Base-by-base conservation (phyloP, 2,329 filamentous ascomycete species). In the Metarhizium robertsii region DNA sequence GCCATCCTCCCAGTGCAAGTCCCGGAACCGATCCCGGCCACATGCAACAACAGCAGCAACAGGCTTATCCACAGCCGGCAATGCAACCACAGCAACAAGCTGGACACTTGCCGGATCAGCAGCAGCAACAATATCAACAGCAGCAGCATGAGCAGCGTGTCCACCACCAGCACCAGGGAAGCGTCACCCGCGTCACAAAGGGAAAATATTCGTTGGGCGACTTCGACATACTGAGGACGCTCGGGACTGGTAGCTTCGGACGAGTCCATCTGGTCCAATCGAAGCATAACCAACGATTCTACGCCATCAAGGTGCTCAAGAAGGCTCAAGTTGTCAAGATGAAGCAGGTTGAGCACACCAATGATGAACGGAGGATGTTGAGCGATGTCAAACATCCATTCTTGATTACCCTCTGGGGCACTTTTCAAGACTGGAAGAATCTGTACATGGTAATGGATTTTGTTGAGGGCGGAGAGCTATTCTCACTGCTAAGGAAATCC, bases 401-500 rank as follows among this genome's bases (percentile, higher is more conserved):
- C 75, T 79, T 99, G 60, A 94, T 99, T 69, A 99, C 94, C 2
- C 79, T 99, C 45, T 99, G 94, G 94, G 94, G 94, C 57, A 99
- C 94, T 10, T 99, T 97, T 72, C 92, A 97, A 70, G 94, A 99
- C 67, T 82, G 86, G 52, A 91, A 86, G 74, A 97, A 96, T 69
- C 77, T 99, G 40, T 99, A 99, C 81, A 99, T 99, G 94, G 94
- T 99, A 66, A 99, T 99, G 94, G 94, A 99, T 72, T 99, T 99
- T 76, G 92, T 99, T 54, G 94, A 99, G 73, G 94, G 94, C 63
- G 94, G 94, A 66, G 94, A 99, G 78, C 79, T 99, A 54, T 99
- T 99, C 71, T 97, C 92, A 62, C 74, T 99, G 65, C 77, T 99
- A 65, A 83, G 94, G 65, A 97, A 99, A 73, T 97, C 92, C 79